Conservation (phyloP, 2,329 filamentous ascomycete genomes). For the Didymella lethalis region DNA sequence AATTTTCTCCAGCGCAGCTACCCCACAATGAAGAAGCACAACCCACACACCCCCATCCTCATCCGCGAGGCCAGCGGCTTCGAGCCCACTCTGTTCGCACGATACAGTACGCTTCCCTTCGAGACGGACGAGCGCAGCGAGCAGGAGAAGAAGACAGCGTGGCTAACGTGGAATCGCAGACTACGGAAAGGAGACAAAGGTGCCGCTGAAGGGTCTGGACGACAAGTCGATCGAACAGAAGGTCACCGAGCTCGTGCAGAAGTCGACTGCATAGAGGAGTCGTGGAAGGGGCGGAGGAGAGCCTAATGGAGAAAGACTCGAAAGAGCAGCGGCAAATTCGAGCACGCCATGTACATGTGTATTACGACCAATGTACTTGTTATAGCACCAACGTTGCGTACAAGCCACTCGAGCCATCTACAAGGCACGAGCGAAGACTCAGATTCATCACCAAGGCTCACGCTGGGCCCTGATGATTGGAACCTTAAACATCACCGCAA, state of each 20-base stretch:
- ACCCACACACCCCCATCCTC: constrained; percentile 91
- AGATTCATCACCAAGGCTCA: neutral
- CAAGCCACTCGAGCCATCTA: neutral
- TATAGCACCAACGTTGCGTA: constrained; percentile 2
- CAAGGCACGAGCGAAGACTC: neutral
- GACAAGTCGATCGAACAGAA: constrained; percentile 75
- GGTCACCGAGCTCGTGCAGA: constrained; percentile 69
- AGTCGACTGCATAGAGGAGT: constrained; percentile 27
- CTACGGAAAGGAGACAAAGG: constrained; percentile 72
- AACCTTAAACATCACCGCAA: neutral
- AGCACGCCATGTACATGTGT: constrained; percentile 31
- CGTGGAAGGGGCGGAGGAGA: neutral
- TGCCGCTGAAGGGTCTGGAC: constrained; percentile 70
- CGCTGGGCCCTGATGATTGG: neutral
- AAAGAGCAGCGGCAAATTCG: constrained; percentile 19
- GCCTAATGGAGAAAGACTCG: constrained; percentile 3
- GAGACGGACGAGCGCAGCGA: constrained; percentile 15
- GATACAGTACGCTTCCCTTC: constrained; percentile 73
- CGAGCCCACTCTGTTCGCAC: constrained; percentile 84
- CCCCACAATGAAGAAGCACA: constrained; percentile 99
- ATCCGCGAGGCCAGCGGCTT: constrained; percentile 90
- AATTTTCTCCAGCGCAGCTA: constrained; percentile 91
- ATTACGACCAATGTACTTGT: constrained; percentile 32
- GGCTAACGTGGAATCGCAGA: constrained; percentile 53
- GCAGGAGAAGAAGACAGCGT: no score